Evolutionary conservation across 345 rosid species (phyloP).

Genomic region (Linum usitatissimum): DNA sequence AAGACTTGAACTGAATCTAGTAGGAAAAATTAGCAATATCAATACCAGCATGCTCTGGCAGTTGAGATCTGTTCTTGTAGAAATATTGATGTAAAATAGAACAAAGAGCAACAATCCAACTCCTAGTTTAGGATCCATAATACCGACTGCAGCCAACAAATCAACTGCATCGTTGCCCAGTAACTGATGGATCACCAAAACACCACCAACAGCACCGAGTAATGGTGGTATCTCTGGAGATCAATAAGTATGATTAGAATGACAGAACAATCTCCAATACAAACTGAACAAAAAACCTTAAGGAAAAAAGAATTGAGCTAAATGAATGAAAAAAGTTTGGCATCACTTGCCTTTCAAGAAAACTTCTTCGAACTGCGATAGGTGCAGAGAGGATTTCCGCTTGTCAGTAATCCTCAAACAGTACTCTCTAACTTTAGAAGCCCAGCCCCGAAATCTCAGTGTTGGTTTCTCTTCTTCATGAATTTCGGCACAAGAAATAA

Average conservation of each 20-base stretch:
- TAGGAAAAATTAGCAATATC: neutral
- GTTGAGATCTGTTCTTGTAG: constrained; percentile 36
- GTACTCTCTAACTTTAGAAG: constrained; percentile 53
- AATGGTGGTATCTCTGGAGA: constrained; percentile 45
- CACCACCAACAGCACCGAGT: constrained; percentile 52
- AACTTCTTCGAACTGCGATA: constrained; percentile 30
- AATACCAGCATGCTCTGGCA: constrained; percentile 43
- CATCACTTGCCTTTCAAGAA: constrained; percentile 28
- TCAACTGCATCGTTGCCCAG: constrained; percentile 45
- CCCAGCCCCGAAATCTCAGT: constrained; percentile 36
- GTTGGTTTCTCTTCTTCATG: constrained; percentile 25
- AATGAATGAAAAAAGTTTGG: neutral
- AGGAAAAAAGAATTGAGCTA: neutral
- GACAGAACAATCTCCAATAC: neutral
- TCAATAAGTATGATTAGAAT: constrained; percentile 2
- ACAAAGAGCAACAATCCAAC: constrained; percentile 61
- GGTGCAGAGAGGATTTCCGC: constrained; percentile 36
- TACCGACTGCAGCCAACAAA: constrained; percentile 49
- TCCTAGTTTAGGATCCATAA: constrained; percentile 54
- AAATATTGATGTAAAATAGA: constrained; percentile 68
- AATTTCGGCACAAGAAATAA: constrained; percentile 33
- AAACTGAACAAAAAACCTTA: neutral
- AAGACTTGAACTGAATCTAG: neutral
- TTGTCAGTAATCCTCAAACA: constrained; percentile 34
- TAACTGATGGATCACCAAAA: constrained; percentile 65